phyloP scores from a whole-genome alignment of 2,329 filamentous ascomycete genomes.

The Neofusicoccum sp. region DNA sequence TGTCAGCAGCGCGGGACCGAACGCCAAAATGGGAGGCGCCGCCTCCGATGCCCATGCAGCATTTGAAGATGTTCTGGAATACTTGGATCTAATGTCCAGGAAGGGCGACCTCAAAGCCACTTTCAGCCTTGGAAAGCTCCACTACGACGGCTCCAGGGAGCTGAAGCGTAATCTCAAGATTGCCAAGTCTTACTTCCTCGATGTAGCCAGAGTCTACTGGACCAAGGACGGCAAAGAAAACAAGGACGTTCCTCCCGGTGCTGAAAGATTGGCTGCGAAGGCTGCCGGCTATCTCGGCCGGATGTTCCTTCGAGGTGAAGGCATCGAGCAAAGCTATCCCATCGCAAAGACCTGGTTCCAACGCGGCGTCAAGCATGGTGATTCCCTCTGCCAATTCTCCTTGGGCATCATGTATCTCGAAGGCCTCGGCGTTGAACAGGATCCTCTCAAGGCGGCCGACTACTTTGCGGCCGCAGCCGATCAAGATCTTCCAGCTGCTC shows the following conservation, averaged over 20 bases:
- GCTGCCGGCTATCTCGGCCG: slow-evolving; percentile 83
- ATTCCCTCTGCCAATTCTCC: slow-evolving; percentile 80
- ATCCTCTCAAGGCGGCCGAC: slow-evolving; percentile 69
- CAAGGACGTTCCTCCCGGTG: slow-evolving; percentile 65
- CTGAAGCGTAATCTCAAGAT: slow-evolving; percentile 70
- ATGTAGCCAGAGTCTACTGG: slow-evolving; percentile 81
- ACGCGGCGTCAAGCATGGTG: slow-evolving; percentile 70
- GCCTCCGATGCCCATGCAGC: slow-evolving; percentile 81
- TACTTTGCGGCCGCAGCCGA: slow-evolving; percentile 77
- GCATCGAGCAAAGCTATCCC: slow-evolving; percentile 73
- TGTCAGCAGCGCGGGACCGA: slow-evolving; percentile 78
- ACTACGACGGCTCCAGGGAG: slow-evolving; percentile 81
- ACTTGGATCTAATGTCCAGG: slow-evolving; percentile 82
- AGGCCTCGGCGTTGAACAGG: slow-evolving; percentile 69
- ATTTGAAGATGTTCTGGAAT: slow-evolving; percentile 91
- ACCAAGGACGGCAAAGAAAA: slow-evolving; percentile 70
- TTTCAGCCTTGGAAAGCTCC: slow-evolving; percentile 78
- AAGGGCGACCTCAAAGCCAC: slow-evolving; percentile 88
- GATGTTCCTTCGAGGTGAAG: slow-evolving; percentile 88
- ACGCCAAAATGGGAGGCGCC: slow-evolving; percentile 70
- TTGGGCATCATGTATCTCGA: slow-evolving; percentile 80
- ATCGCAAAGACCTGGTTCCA: slow-evolving; percentile 81
- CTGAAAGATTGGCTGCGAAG: slow-evolving; percentile 77
- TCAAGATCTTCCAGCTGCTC: slow-evolving; percentile 74
- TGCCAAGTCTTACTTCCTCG: slow-evolving; percentile 77